Evolutionary conservation across 352 stramenopile species (phyloP), one percentile per base, ranked within the genome.

Genomic region (Pythium rhizo-oryzae): DNA sequence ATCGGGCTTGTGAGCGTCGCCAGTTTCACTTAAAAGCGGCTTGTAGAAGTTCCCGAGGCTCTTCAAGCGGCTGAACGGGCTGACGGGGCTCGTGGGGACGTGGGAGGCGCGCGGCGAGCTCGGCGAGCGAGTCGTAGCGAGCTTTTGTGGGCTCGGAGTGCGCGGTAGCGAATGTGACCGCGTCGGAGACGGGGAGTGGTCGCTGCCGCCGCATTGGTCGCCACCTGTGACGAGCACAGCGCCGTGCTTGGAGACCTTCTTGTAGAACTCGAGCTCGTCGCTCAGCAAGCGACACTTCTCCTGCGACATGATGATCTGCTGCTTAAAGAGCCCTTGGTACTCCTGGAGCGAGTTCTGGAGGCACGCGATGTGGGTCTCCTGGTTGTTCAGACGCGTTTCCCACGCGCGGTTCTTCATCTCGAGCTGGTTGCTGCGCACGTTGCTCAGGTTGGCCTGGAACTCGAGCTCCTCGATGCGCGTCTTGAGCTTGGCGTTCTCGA

Each of bases 261-360:
- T 93, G 79, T 93, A 92, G 54, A 90, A 92, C 56, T 91, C 79
- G 56, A 93, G 82, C 62, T 93, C 85, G 62, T 93, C 85, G 6
- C 82, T 81, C 28, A 93, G 75, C 53, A 92, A 69, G 4, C 85
- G 80, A 28, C 82, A 90, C 41, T 93, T 91, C 65, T 93, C 83
- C 54, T 92, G 83, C 2, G 81, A 92, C 80, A 92, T 89, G 60
- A 90, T 82, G 53, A 92, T 89, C 72, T 93, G 85, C 70, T 91
- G 81, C 72, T 91, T 90, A 70, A 92, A 92, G 18, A 93, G 76
- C 3, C 79, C 80, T 59, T 93, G 85, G 61, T 92, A 93, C 62
- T 93, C 83, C 49, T 91, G 82, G 28, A 93, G 69, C 24, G 81
- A 92, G 65, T 87, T 90, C 60, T 93, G 80, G 12, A 92, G 75